Evolutionary conservation across 805 yeast genomes (phyloP), one percentile per base, ranked within the genome.

Genomic region (Yamadazyma laniorum): DNA sequence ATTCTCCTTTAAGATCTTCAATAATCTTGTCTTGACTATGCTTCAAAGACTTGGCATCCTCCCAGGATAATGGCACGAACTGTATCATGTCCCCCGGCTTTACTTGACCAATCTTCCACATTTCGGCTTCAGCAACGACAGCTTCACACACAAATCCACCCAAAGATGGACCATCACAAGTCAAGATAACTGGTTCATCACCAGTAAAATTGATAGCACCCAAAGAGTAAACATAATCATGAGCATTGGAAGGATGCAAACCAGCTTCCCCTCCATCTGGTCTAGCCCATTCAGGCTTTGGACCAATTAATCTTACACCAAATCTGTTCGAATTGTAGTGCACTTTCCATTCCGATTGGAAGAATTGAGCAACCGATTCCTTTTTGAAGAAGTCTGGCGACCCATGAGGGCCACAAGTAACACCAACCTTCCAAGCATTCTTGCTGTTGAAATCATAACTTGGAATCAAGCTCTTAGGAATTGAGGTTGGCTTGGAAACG

Each of bases 141-240:
- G 95, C 97, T 57, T 89, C 85, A 64, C 98, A 91, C 23, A 91
- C 97, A 56, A 91, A 93, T 1, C 99, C 99, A 56, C 99, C 98
- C 41, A 91, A 76, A 8, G 96, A 85, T 29, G 99, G 98, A 47
- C 98, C 98, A 65, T 91, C 99, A 58, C 97, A 87, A 2, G 98
- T 88, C 61, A 91, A 74, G 47, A 91, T 89, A 23, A 91, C 99
- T 1, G 98, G 98, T 63, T 91, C 98, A 65, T 93, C 98, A 64
- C 99, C 99, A 25, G 98, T 93, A 61, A 93, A 93, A 65, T 93
- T 93, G 61, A 91, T 83, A 19, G 99, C 98, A 52, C 99, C 98
- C 37, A 89, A 67, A 1, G 98, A 88, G 61, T 91, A 91, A 37
- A 91, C 98, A 56, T 91, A 93, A 67, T 91, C 99, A 59, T 91